Conservation (phyloP, 768 basidiomycete species). For the Tulasnella sp. region DNA sequence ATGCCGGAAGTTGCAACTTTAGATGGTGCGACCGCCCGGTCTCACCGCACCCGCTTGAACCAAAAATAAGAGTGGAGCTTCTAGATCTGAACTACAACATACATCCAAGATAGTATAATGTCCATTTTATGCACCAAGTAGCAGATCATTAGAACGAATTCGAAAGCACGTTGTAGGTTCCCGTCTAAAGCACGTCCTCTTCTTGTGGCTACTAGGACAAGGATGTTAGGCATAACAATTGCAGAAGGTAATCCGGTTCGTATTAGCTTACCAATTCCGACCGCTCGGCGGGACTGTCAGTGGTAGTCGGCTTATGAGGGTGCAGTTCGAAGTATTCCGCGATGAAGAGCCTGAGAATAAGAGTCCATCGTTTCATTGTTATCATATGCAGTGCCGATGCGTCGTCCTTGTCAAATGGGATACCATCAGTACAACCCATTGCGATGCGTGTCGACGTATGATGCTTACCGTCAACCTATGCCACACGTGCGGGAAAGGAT, state of each 20-base stretch:
- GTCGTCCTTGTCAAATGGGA: conserved; percentile 53
- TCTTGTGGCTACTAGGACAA: background rate
- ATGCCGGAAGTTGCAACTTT: too few species aligned
- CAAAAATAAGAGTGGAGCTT: background rate
- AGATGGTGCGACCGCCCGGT: too few species aligned
- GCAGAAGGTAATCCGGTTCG: background rate
- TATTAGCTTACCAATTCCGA: background rate
- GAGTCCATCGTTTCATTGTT: conserved; percentile 82
- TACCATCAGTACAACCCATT: background rate
- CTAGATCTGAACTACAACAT: background rate
- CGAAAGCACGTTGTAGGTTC: background rate
- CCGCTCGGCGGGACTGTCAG: background rate
- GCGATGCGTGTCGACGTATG: background rate
- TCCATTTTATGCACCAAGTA: background rate
- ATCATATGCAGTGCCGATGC: conserved; percentile 72
- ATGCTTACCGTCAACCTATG: conserved; percentile 57
- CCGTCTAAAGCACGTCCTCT: background rate
- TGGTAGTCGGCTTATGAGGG: background rate
- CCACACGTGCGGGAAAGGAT: conserved; percentile 86
- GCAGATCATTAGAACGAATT: background rate
- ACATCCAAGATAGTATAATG: background rate
- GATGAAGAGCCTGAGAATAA: conserved; percentile 77
- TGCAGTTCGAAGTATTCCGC: conserved; percentile 68
- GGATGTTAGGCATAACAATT: background rate
- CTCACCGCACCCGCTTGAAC: too few species aligned